Conservation (phyloP, 176 grass and related monocot genomes). For the Raddia distichophylla region DNA sequence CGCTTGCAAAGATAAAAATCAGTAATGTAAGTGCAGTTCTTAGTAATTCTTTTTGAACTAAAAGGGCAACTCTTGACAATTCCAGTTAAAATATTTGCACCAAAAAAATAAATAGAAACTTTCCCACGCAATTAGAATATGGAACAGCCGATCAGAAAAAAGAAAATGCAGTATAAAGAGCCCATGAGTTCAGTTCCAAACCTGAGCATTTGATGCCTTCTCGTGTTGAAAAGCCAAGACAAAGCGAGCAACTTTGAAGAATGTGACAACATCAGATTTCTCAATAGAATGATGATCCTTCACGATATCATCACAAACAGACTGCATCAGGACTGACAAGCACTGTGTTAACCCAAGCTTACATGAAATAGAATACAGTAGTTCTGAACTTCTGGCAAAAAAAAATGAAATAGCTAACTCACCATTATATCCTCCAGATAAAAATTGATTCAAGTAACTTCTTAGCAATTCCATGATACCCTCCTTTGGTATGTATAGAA, state of each 20-base stretch:
- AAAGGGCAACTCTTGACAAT: slow-evolving; percentile 6
- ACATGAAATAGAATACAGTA: slow-evolving; percentile 24
- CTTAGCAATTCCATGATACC: slow-evolving; percentile 61
- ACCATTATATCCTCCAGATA: slow-evolving; percentile 98
- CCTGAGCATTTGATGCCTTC: slow-evolving; percentile 72
- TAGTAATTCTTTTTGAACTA: slow-evolving; percentile 2
- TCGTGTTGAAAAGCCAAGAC: slow-evolving; percentile 91
- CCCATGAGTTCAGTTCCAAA: slow-evolving; percentile 42
- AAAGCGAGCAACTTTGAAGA: slow-evolving; percentile 89
- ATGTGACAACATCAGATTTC: slow-evolving; percentile 67
- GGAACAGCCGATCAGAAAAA: slow-evolving; percentile 20
- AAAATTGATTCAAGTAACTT: slow-evolving; percentile 79
- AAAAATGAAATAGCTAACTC: slow-evolving; percentile 25
- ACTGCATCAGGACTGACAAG: slow-evolving; percentile 93
- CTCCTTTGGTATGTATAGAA: slow-evolving; percentile 61
- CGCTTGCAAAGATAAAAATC: slow-evolving; percentile 27
- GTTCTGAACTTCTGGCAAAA: slow-evolving; percentile 21
- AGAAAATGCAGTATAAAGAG: slow-evolving; percentile 24
- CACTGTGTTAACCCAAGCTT: slow-evolving; percentile 43
- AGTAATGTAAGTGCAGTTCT: slow-evolving; percentile 13
- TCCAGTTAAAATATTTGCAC: slow-evolving; percentile 1
- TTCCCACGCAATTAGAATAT: not conserved
- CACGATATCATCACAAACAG: slow-evolving; percentile 72
- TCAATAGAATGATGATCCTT: slow-evolving; percentile 73
- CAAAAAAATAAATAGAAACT: not conserved